Conservation (phyloP, 805 yeast species). For the Yamadazyma nakazawae region DNA sequence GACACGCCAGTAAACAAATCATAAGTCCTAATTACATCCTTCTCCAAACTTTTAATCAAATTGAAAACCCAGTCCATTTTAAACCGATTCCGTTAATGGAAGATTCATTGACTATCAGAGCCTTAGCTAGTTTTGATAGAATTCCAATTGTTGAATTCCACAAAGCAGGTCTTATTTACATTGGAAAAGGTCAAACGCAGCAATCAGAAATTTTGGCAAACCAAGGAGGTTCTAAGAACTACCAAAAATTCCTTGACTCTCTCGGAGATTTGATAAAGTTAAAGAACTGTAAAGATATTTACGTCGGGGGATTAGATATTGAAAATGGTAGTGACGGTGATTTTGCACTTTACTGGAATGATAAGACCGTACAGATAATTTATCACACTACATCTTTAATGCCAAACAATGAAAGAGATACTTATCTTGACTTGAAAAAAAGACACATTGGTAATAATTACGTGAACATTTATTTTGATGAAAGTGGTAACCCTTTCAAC, state of each 20-base stretch:
- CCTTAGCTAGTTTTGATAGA: slow-evolving; percentile 63
- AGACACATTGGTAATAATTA: slow-evolving; percentile 84
- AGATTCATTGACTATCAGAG: slow-evolving; percentile 43
- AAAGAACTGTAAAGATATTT: slow-evolving; percentile 50
- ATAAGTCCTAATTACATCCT: slow-evolving; percentile 44
- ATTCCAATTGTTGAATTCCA: slow-evolving; percentile 76
- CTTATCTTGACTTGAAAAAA: slow-evolving; percentile 55
- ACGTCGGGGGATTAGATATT: slow-evolving; percentile 78
- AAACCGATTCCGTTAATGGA: slow-evolving; percentile 53
- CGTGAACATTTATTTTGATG: slow-evolving; percentile 80
- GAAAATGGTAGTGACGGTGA: slow-evolving; percentile 71
- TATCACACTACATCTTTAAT: slow-evolving; percentile 82
- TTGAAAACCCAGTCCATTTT: slow-evolving; percentile 27
- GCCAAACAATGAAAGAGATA: slow-evolving; percentile 53
- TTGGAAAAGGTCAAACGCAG: slow-evolving; percentile 60
- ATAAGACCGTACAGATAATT: slow-evolving; percentile 65
- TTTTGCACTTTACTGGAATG: slow-evolving; percentile 68
- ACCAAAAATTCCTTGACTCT: slow-evolving; percentile 53
- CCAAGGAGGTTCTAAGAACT: slow-evolving; percentile 58
- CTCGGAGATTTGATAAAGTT: slow-evolving; percentile 63
- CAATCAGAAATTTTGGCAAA: slow-evolving; percentile 68
- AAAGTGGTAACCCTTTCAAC: slow-evolving; percentile 60
- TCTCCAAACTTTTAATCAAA: slow-evolving; percentile 48
- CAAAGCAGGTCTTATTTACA: slow-evolving; percentile 74
- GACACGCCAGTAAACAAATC: slow-evolving; percentile 1